Evolutionary conservation across 139 green algal genomes (phyloP).

Genomic region (Picochlorum sp.): DNA sequence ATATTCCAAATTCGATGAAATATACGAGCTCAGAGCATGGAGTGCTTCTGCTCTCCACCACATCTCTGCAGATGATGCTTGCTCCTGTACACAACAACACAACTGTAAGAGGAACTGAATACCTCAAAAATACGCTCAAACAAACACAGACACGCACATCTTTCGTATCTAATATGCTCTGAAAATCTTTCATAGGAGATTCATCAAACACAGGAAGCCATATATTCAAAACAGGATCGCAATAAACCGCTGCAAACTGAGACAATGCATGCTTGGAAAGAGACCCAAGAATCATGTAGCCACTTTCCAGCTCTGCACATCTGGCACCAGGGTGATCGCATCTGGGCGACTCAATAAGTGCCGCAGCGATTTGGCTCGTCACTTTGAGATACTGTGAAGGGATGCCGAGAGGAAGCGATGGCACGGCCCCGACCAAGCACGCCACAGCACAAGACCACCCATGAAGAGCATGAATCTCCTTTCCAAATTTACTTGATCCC

Average conservation of each 20-base stretch:
- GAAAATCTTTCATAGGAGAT: slow-evolving; percentile 31
- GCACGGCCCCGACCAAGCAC: slow-evolving; percentile 49
- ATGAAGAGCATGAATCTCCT: slow-evolving; percentile 51
- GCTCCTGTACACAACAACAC: slow-evolving; percentile 20
- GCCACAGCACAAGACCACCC: slow-evolving; percentile 47
- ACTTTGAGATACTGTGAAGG: slow-evolving; percentile 38
- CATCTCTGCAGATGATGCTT: slow-evolving; percentile 50
- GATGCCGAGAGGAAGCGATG: slow-evolving; percentile 48
- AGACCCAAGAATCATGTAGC: slow-evolving; percentile 59
- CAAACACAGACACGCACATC: not conserved
- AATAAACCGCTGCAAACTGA: slow-evolving; percentile 1
- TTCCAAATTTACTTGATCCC: slow-evolving; percentile 23
- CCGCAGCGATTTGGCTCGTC: slow-evolving; percentile 37
- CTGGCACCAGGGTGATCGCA: slow-evolving; percentile 7
- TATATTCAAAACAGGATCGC: slow-evolving; percentile 34
- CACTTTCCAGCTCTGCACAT: slow-evolving; percentile 46
- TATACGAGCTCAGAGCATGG: slow-evolving; percentile 49
- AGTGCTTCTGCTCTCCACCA: slow-evolving; percentile 67
- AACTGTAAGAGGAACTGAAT: no score
- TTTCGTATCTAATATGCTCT: slow-evolving; percentile 7
- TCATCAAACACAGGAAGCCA: slow-evolving; percentile 42
- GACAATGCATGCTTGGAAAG: slow-evolving; percentile 31
- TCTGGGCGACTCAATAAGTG: slow-evolving; percentile 33
- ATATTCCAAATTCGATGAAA: slow-evolving; percentile 8
- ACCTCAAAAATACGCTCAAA: no score